phyloP scores from a whole-genome alignment of 2,329 filamentous ascomycete genomes.

The Paraphaeosphaeria sporulosa region DNA sequence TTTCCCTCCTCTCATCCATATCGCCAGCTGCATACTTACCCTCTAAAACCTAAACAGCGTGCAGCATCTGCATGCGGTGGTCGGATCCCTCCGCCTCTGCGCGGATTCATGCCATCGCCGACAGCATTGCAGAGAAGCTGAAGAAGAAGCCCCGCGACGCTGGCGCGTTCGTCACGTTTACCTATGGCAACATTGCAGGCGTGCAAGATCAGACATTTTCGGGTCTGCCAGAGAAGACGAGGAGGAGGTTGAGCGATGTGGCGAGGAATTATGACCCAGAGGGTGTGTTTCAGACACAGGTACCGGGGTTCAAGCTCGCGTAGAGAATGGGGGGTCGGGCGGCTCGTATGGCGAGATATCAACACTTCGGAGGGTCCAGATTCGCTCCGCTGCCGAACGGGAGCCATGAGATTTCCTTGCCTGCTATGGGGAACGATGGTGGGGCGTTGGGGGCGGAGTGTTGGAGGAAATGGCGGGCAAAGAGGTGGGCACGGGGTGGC shows the following conservation, averaged over 20 bases:
- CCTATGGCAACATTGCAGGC: constrained; percentile 7
- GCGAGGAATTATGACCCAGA: constrained; percentile 8
- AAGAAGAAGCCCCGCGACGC: background rate
- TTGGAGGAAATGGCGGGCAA: background rate
- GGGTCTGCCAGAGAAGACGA: constrained; percentile 8
- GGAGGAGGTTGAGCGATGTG: background rate
- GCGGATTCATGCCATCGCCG: constrained; percentile 4
- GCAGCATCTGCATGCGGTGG: constrained; percentile 2
- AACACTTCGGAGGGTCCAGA: too few species aligned
- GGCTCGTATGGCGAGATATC: background rate
- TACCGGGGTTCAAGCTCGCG: constrained; percentile 31
- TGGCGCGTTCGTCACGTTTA: constrained; percentile 2
- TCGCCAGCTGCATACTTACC: too few species aligned
- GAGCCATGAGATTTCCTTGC: constrained; percentile 42
- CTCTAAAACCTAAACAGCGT: too few species aligned
- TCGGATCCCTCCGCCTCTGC: background rate
- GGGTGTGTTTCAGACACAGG: constrained; percentile 26
- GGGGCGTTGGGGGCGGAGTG: background rate
- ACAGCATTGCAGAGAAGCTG: background rate
- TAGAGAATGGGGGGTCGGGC: background rate
- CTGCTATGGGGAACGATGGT: constrained; percentile 16
- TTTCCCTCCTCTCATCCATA: background rate
- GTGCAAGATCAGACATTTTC: constrained; percentile 1
- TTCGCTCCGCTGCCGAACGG: constrained; percentile 45
- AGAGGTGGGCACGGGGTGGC: background rate